phyloP scores from a whole-genome alignment of 257 asterid genomes.

The Craterostigma plantagineum region DNA sequence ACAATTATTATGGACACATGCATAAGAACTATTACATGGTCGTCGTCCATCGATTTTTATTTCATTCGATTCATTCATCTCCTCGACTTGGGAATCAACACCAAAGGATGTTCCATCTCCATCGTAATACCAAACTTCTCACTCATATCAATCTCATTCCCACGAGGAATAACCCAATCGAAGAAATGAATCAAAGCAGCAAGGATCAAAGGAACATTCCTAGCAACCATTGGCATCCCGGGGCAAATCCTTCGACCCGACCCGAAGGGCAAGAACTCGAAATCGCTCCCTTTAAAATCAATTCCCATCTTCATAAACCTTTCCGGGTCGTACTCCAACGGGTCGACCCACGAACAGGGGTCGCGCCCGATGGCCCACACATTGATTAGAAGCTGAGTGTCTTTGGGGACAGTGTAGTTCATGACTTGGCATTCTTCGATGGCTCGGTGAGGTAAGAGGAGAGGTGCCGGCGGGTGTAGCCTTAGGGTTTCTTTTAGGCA shows the following conservation, averaged over 20 bases:
- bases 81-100: too few relatives aligned
- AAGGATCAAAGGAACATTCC: slow-evolving; percentile 12
- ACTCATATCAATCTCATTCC: not conserved
- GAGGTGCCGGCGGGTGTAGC: slow-evolving; percentile 35
- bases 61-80: too few relatives aligned
- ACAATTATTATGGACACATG: too few relatives aligned
- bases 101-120: too few relatives aligned
- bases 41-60: too few relatives aligned
- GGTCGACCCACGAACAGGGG: slow-evolving; percentile 22
- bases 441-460: slow-evolving; percentile 20
- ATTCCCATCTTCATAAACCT: slow-evolving; percentile 15
- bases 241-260: slow-evolving; percentile 41
- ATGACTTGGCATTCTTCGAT: slow-evolving; percentile 16
- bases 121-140: too few relatives aligned
- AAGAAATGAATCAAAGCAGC: slow-evolving; percentile 15
- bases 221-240: slow-evolving; percentile 25
- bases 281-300: slow-evolving; percentile 30
- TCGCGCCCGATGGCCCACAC: slow-evolving; percentile 30
- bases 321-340: slow-evolving; percentile 18
- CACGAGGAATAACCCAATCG: slow-evolving; percentile 18
- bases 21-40: too few relatives aligned
- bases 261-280: slow-evolving; percentile 26
- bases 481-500: slow-evolving; percentile 28
- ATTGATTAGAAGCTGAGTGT: slow-evolving; percentile 15
- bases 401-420: slow-evolving; percentile 18